Percentiles rank a stretch among this genome's conserved stretches.
phyloP scores from a whole-genome alignment of 345 rosid genomes.

The Heritiera littoralis region DNA sequence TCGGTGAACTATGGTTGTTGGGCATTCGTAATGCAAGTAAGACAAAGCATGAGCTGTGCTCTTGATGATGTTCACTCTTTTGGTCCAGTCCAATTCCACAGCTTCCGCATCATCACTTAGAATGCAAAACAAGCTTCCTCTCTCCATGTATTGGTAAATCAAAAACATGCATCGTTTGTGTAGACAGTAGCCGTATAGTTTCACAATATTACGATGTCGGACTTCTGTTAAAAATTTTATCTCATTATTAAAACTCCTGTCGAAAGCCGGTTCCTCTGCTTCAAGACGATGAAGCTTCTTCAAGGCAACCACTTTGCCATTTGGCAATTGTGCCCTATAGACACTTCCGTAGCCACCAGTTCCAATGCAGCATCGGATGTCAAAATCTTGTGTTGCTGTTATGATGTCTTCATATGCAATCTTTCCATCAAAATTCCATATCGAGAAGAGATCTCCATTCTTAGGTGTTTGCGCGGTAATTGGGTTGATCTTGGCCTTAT shows the following conservation, averaged over 20 bases:
- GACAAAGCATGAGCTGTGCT: conserved; percentile 2
- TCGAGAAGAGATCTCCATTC: neutral
- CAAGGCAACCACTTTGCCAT: neutral
- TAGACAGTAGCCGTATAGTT: neutral
- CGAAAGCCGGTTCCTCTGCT: neutral
- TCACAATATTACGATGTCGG: neutral
- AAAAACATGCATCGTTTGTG: neutral
- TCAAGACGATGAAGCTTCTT: too few relatives aligned
- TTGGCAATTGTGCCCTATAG: neutral
- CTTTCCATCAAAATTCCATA: neutral
- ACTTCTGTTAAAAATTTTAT: neutral
- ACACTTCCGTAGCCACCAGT: neutral
- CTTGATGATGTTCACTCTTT: conserved; percentile 19
- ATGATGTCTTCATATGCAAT: neutral
- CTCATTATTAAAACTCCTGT: neutral
- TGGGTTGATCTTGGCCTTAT: neutral
- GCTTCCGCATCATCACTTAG: neutral
- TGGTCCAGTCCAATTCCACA: conserved; percentile 11
- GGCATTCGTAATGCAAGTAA: conserved; percentile 15
- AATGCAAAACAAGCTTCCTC: neutral
- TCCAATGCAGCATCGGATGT: neutral
- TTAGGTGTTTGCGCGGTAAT: neutral
- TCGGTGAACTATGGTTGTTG: neutral
- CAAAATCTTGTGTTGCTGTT: neutral
- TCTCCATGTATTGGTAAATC: neutral